phyloP scores from a whole-genome alignment of 805 yeast species.

The Suhomyces sp. region DNA sequence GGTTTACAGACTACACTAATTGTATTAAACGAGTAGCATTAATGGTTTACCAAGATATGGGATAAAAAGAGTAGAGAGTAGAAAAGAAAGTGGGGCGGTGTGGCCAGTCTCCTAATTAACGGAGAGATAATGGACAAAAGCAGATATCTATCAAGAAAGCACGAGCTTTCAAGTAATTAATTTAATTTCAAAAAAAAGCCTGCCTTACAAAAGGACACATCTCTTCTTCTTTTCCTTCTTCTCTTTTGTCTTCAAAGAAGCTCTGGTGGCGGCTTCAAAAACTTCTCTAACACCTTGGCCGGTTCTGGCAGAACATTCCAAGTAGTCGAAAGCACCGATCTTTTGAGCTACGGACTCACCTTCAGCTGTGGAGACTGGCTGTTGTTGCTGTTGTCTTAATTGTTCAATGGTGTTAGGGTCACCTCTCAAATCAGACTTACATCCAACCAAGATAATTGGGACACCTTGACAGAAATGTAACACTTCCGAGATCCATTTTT shows the following conservation, averaged over 20 bases:
- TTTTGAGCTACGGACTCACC: conserved; percentile 27
- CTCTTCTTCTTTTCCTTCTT: conserved; percentile 28
- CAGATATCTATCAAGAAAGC: not conserved
- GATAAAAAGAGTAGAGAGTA: not conserved
- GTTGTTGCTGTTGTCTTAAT: conserved; percentile 22
- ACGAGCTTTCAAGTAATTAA: not conserved
- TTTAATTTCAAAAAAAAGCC: not conserved
- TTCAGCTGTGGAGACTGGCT: conserved; percentile 22
- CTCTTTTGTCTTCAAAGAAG: conserved; percentile 28
- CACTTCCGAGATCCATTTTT: conserved; percentile 44
- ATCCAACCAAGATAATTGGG: conserved; percentile 34
- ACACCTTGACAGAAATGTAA: conserved; percentile 36
- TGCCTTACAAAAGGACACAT: conserved; percentile 25
- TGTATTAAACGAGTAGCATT: conserved; percentile 6
- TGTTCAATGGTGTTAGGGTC: conserved; percentile 26
- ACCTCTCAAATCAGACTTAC: conserved; percentile 34
- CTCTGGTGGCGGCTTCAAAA: conserved; percentile 28
- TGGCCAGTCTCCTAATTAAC: not conserved
- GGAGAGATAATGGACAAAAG: not conserved
- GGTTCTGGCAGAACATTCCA: conserved; percentile 37
- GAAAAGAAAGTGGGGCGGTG: not conserved
- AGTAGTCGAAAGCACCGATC: conserved; percentile 29
- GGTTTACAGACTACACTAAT: not conserved
- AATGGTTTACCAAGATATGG: conserved; percentile 1
- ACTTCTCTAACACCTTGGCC: conserved; percentile 31